Base-by-base conservation (phyloP, 371 early-diverging fungal genomes). In the Dinochytrium kinnereticum region DNA sequence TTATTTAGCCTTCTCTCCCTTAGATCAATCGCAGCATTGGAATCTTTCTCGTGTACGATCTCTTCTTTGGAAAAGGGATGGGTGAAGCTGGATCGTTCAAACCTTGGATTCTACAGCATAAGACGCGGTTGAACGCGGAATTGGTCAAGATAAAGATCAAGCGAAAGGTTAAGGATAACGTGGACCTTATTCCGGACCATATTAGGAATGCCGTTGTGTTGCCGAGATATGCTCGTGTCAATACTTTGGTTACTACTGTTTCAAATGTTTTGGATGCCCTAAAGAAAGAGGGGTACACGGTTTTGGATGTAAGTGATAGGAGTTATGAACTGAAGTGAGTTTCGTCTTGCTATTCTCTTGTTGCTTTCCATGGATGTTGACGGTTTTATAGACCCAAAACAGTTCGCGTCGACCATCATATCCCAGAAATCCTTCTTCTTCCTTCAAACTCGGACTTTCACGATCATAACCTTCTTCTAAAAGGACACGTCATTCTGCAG, bases 361-460 rank as follows among this genome's bases (percentile, higher is more conserved):
- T 33, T 36, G 21, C n/a, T n/a, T n/a, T n/a, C n/a, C n/a, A n/a
- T n/a, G n/a, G n/a, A 1, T 26, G 31, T 68, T 21, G 51, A 39
- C 59, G 7, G 28, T 49, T n/a, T 37, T n/a, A 36, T 40, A 78
- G 78, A 30, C 72, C 73, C 0, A 81, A 78, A 50, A 68, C 72
- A 1, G 68, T 80, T 57, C 61, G 64, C 31, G 50, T 70, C 3
- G 98, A 98, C 79, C 76, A 75, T 1, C 95, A 98, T 78, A 74
- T 98, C 57, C 82, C 84, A 26, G 93, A 96, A 53, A 78, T 98
- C 75, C 85, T 98, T 7, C 88, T 95, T 7, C 90, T 98, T 34
- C 93, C 96, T 28, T 87, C 93, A 1, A 89, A 88, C 57, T 92
- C 93, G 0, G 97, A 96, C 72, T 89, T 98, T 24, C 96, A 96